Evolutionary conservation across 805 yeast species (phyloP).

Genomic region (Candida taoyuanica): DNA sequence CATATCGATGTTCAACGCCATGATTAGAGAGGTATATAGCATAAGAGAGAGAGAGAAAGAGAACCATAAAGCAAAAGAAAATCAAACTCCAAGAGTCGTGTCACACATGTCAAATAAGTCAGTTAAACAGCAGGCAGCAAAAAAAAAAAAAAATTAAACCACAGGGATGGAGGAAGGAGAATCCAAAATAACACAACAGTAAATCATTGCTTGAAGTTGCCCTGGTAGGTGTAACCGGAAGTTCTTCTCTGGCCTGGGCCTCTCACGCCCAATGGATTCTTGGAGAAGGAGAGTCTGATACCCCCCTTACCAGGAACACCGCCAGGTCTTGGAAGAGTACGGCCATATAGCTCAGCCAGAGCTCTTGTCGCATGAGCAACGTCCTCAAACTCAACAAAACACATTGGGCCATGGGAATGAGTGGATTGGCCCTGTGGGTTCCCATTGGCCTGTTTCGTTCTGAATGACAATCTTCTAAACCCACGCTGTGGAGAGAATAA

Average conservation of each 20-base stretch:
- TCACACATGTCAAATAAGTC: constrained; percentile 2
- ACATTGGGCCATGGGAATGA: constrained; percentile 87
- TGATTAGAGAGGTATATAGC: no score
- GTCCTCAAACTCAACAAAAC: constrained; percentile 98
- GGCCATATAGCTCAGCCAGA: constrained; percentile 87
- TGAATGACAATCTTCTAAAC: constrained; percentile 85
- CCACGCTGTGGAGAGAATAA: constrained; percentile 88
- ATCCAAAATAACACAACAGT: neutral
- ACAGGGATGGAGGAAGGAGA: no score
- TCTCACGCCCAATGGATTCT: constrained; percentile 95
- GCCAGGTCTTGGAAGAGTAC: constrained; percentile 79
- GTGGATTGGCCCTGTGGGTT: constrained; percentile 25
- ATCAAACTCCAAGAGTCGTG: constrained; percentile 5
- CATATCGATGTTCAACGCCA: no score
- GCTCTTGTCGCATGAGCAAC: constrained; percentile 92
- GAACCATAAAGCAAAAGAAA: neutral
- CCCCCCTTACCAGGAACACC: constrained; percentile 81
- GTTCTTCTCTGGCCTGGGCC: constrained; percentile 52
- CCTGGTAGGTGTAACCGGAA: constrained; percentile 26
- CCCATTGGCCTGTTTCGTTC: constrained; percentile 62
- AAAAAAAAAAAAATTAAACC: neutral
- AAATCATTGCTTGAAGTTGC: constrained; percentile 16
- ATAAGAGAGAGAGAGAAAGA: neutral
- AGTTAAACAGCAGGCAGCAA: neutral
- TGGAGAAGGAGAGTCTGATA: constrained; percentile 86